Conservation (phyloP, 768 basidiomycete genomes). For the Podaxis pistillaris region DNA sequence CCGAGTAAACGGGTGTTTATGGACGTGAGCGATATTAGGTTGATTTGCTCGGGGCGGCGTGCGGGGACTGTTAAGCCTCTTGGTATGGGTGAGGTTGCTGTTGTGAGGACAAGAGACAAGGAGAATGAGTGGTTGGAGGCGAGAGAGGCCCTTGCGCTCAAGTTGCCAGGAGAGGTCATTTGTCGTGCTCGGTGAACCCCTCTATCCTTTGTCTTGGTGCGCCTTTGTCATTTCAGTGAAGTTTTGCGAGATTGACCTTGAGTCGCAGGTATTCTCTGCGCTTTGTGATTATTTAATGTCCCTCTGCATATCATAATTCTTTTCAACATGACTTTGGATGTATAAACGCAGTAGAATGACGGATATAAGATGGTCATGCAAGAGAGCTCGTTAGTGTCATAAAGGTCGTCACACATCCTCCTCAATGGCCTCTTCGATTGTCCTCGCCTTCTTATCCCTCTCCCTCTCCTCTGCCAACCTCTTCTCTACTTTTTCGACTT, state of each 20-base stretch:
- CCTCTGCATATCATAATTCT: background rate
- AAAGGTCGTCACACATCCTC: background rate
- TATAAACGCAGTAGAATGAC: slow-evolving; percentile 12
- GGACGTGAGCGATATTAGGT: slow-evolving; percentile 65
- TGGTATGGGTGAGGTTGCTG: slow-evolving; percentile 89
- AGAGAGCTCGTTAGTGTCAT: background rate
- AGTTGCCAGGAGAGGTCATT: slow-evolving; percentile 81
- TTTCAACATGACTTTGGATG: background rate
- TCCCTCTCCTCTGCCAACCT: slow-evolving; percentile 48
- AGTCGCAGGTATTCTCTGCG: background rate
- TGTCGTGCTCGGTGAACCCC: slow-evolving; percentile 61
- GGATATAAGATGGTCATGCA: slow-evolving; percentile 5
- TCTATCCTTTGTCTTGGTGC: background rate
- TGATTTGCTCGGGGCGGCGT: slow-evolving; percentile 79
- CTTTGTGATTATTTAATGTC: background rate
- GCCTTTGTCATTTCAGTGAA: background rate
- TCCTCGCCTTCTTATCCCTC: slow-evolving; percentile 8
- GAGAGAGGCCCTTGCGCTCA: slow-evolving; percentile 81
- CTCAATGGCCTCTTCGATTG: background rate
- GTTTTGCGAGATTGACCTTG: background rate
- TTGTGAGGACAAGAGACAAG: slow-evolving; percentile 70
- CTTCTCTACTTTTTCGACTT: slow-evolving; percentile 60
- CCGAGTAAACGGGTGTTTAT: slow-evolving; percentile 83
- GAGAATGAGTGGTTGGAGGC: slow-evolving; percentile 90
- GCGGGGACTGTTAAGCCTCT: slow-evolving; percentile 81